Evolutionary conservation across 1,284 basidiomycete species (phyloP), one percentile per base, ranked within the genome.

Genomic region (Inonotus hispidus): DNA sequence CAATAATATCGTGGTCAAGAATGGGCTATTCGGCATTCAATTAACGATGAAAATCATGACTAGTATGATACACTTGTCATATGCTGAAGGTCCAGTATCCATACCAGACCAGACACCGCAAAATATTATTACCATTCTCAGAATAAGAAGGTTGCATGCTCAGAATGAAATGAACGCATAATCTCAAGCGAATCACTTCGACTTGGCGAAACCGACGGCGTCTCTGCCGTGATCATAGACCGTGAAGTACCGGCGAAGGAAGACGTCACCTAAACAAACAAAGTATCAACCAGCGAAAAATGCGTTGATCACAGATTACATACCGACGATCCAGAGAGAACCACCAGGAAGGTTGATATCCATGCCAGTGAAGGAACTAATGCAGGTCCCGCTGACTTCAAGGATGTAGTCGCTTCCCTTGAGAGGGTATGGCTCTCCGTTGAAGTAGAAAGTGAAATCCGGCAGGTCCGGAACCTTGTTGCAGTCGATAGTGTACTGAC

Each of bases 401-500:
- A 98, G 82, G 67, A 97, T 82, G 75, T 98, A 99, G 74, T 98
- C 95, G 37, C 81, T 82, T 53, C 86, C 90, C 73, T 87, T 85
- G 68, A 98, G 78, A 8, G 87, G 78, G 78, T 92, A 98, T 7
- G 83, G 73, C 72, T 90, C 86, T 71, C 91, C 92, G 64, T 80
- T 83, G 68, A 98, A 94, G 72, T 80, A 84, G 80, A 99, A 90
- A 2, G 89, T 79, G 61, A 99, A 81, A 11, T 92, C 86, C n/a
- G 97, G 97, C 37, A 99, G 83, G 46, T 71, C 73, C 23, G 92
- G 79, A 65, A 99, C 88, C 71, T 84, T 93, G 64, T 83, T 77
- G 72, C 97, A 99, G 68, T 96, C 93, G 64, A 99, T 81, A 13
- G 86, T 88, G 74, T 96, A 97, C 75, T 97, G 95, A 45, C 95